Percentiles rank a stretch among this genome's conserved stretches.
Evolutionary conservation across 345 rosid genomes (phyloP).

Genomic region (Diplotaxis tenuifolia): DNA sequence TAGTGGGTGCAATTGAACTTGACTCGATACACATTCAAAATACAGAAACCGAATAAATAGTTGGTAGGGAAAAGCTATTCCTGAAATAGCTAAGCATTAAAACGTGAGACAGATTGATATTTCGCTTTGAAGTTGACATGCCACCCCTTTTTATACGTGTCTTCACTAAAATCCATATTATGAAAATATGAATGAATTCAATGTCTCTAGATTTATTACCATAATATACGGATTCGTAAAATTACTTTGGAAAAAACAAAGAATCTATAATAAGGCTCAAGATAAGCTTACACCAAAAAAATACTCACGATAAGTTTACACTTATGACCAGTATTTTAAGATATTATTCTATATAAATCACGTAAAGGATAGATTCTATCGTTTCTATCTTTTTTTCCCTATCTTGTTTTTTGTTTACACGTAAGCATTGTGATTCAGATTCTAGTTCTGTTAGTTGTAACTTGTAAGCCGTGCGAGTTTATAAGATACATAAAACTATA

Average conservation of each 20-base stretch:
- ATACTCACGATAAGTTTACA: too few species aligned
- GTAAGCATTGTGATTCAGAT: neutral
- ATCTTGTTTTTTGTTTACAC: constrained; percentile 2
- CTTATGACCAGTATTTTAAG: neutral
- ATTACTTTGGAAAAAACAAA: neutral
- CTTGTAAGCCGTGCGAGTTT: neutral
- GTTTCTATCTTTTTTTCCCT: too few species aligned
- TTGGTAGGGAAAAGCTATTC: neutral
- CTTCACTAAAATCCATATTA: neutral
- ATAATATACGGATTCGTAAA: neutral
- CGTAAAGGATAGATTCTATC: neutral
- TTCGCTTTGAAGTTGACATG: neutral
- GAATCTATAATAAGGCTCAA: neutral
- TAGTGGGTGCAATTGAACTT: too few species aligned
- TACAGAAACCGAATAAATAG: neutral
- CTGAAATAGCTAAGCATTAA: neutral
- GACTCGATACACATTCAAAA: too few species aligned
- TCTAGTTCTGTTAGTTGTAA: neutral
- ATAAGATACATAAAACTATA: neutral
- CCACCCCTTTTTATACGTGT: neutral
- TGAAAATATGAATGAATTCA: neutral
- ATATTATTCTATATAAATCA: neutral
- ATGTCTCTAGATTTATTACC: neutral
- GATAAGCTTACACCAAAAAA: too few species aligned
- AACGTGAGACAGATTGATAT: neutral